A percentile compares a stretch with the other conserved stretches of the same genome.
Conservation (phyloP, 495 filamentous ascomycete species). For the Aspergillus bertholletiae region DNA sequence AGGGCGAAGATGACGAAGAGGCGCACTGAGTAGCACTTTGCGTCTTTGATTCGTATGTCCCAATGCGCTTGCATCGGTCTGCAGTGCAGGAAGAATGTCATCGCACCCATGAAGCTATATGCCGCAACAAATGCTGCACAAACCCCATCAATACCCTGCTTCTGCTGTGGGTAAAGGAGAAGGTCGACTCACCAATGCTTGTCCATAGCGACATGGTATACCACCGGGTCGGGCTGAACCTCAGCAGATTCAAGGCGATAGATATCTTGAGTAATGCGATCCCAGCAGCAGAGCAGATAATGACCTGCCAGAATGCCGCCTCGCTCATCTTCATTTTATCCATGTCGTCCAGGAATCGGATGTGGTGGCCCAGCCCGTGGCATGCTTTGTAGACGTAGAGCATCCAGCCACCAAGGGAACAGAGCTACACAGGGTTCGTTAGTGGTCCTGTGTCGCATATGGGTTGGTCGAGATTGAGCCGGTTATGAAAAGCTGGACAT, state of each 20-base stretch:
- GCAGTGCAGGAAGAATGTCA: slow-evolving; percentile 3
- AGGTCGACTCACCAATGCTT: not conserved
- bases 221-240: not conserved
- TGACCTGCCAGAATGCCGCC: slow-evolving; percentile 1
- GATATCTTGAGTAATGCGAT: slow-evolving; percentile 3
- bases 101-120: slow-evolving; percentile 1
- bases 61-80: slow-evolving; percentile 1
- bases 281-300: not conserved
- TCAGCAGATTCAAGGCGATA: not conserved
- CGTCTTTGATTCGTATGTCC: not conserved
- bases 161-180: not conserved
- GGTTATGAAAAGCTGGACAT: no score
- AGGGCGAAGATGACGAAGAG: not conserved
- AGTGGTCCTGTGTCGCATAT: not conserved
- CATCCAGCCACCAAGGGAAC: slow-evolving; percentile 1
- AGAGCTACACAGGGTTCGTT: not conserved
- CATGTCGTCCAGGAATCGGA: not conserved
- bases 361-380: slow-evolving; percentile 1
- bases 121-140: not conserved
- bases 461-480: no score
- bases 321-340: not conserved
- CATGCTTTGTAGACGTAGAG: slow-evolving; percentile 3
- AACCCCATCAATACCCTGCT: not conserved
- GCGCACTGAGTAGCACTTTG: not conserved
- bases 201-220: not conserved